Percentiles rank a stretch among this genome's conserved stretches.
Conservation (phyloP, 352 stramenopile genomes). For the Phytopythium cucurbitacearum region DNA sequence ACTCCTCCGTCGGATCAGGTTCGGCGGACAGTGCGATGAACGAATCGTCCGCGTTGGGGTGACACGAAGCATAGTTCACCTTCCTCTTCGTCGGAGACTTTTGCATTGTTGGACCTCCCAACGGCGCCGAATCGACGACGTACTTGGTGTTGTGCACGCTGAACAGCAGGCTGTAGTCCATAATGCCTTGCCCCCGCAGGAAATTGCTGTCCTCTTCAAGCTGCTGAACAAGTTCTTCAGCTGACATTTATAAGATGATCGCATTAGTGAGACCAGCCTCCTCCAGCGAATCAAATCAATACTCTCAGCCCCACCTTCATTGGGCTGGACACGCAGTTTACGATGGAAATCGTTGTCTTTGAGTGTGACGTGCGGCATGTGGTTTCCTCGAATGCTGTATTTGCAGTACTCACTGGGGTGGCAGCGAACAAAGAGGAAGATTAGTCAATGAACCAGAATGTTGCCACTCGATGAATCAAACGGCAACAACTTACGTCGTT, state of each 20-base stretch:
- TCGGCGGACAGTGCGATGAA: slow-evolving; percentile 34
- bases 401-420: slow-evolving; percentile 48
- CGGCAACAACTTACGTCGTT: slow-evolving; percentile 26
- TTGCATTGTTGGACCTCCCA: slow-evolving; percentile 27
- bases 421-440: slow-evolving; percentile 2
- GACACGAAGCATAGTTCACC: slow-evolving; percentile 66
- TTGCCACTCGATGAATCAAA: too few relatives aligned
- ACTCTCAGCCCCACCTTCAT: slow-evolving; percentile 23
- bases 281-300: background rate
- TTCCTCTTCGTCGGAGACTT: slow-evolving; percentile 67
- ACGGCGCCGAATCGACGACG: slow-evolving; percentile 58
- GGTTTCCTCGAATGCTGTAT: slow-evolving; percentile 75
- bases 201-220: slow-evolving; percentile 74
- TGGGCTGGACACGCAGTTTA: slow-evolving; percentile 67
- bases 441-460: too few relatives aligned
- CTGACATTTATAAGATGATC: slow-evolving; percentile 10
- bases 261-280: slow-evolving; percentile 5
- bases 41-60: slow-evolving; percentile 45
- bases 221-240: slow-evolving; percentile 54
- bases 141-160: slow-evolving; percentile 87
- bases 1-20: slow-evolving; percentile 27
- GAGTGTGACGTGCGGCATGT: slow-evolving; percentile 73
- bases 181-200: slow-evolving; percentile 75
- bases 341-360: slow-evolving; percentile 88
- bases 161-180: slow-evolving; percentile 87